These are phyloP conservation scores for Fusarium avenaceum DNA, from an alignment of 2,329 filamentous ascomycete genomes.

Conservation along the genomic window DNA sequence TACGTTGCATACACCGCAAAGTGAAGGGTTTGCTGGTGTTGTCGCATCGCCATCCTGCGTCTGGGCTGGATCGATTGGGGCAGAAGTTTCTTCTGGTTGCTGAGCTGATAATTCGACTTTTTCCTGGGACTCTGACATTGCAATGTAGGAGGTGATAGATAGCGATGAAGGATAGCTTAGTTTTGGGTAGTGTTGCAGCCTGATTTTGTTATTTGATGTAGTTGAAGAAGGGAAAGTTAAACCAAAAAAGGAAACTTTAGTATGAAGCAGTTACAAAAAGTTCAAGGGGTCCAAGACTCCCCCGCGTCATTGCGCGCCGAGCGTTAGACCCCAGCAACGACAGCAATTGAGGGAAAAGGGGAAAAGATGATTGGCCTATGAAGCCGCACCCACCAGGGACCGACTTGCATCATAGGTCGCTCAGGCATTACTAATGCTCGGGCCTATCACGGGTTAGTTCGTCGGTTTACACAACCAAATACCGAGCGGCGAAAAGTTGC, in stretches of 20 bases:
- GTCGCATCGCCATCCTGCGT: slow-evolving; percentile 6
- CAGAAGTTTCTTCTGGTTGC: slow-evolving; percentile 9
- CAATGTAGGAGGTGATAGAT: neutral
- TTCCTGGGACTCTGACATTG: slow-evolving; percentile 36
- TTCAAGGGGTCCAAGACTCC: slow-evolving; percentile 24
- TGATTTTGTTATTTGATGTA: neutral
- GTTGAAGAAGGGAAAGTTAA: too few species aligned
- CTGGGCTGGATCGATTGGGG: slow-evolving; percentile 4
- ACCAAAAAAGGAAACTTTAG: neutral
- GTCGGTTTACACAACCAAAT: slow-evolving; percentile 24
- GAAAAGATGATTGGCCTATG: slow-evolving; percentile 23
- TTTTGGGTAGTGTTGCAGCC: neutral
- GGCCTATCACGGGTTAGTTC: slow-evolving; percentile 43
- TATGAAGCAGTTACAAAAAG: slow-evolving; percentile 5
- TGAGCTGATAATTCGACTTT: slow-evolving; percentile 9
- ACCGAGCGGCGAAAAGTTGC: slow-evolving; percentile 49
- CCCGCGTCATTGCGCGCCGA: slow-evolving; percentile 37
- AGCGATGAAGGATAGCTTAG: neutral
- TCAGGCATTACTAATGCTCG: slow-evolving; percentile 53
- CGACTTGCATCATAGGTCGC: slow-evolving; percentile 50
- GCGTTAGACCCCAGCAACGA: slow-evolving; percentile 15
- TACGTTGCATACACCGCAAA: slow-evolving; percentile 67
- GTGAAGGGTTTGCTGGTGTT: slow-evolving; percentile 31
- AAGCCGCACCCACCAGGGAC: neutral
- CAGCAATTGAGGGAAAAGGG: slow-evolving; percentile 6